Conservation (phyloP, 345 rosid genomes). For the Euphorbia pulcherrima region DNA sequence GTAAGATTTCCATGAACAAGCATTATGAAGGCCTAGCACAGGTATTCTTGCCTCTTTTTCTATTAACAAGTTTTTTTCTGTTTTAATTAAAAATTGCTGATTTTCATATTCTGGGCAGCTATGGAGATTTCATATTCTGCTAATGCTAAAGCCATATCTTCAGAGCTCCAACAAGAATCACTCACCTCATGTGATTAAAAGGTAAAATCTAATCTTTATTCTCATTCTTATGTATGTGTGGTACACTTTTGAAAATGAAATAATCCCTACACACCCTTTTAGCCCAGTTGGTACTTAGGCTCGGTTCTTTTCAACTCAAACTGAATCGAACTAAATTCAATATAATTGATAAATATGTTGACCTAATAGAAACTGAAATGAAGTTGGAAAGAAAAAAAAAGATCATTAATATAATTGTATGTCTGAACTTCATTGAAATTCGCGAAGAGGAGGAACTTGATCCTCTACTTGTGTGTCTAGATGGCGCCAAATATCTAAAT, state of each 20-base stretch:
- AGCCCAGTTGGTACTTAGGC: too few species aligned
- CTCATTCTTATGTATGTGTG: neutral
- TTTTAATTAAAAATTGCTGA: neutral
- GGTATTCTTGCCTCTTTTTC: constrained; percentile 12
- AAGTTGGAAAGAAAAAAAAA: too few species aligned
- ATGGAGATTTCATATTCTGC: constrained; percentile 32
- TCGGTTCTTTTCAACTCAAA: too few species aligned
- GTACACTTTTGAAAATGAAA: neutral
- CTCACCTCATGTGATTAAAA: constrained; percentile 25
- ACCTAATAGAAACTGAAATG: too few species aligned
- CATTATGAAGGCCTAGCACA: constrained; percentile 17
- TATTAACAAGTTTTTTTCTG: neutral
- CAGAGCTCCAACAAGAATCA: neutral
- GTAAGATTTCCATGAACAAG: constrained; percentile 15
- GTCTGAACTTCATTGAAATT: too few species aligned
- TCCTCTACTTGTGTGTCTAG: too few species aligned
- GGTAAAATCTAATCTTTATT: constrained; percentile 14
- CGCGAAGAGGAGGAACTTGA: too few species aligned
- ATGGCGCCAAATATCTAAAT: too few species aligned
- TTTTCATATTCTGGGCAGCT: constrained; percentile 16
- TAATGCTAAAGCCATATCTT: constrained; percentile 22
- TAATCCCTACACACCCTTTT: too few species aligned
- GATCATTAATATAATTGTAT: too few species aligned
- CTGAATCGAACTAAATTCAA: too few species aligned
- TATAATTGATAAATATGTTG: too few species aligned